These are phyloP conservation scores for Hypseocharis bilobata DNA, from an alignment of 441 rosid genomes.

Conservation along the genomic window DNA sequence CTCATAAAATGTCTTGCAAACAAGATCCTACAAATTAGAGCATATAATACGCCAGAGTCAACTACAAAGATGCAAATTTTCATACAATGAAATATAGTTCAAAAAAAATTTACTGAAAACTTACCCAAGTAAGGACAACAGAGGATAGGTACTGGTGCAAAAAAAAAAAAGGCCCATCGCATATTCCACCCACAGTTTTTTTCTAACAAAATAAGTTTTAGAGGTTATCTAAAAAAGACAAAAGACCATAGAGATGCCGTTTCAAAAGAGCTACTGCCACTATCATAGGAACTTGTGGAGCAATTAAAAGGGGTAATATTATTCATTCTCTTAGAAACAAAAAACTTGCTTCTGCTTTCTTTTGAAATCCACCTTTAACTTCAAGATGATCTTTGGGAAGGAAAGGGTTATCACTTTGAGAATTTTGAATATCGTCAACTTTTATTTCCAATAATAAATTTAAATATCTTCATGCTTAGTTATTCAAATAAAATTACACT, in stretches of 20 bases:
- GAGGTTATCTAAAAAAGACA: too few relatives aligned
- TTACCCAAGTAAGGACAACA: not conserved
- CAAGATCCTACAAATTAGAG: conserved; percentile 62
- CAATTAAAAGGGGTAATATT: not conserved
- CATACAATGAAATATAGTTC: not conserved
- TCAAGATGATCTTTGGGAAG: not conserved
- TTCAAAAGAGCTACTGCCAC: not conserved
- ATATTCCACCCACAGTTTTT: too few relatives aligned
- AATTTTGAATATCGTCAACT: not conserved
- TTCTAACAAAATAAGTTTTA: too few relatives aligned
- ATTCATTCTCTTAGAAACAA: not conserved
- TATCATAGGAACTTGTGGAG: not conserved
- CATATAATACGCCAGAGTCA: not conserved
- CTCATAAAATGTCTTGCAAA: conserved; percentile 95
- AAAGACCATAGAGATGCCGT: not conserved
- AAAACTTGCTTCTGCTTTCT: not conserved
- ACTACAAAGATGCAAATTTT: not conserved
- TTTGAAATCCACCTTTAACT: not conserved
- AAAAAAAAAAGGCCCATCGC: not conserved
- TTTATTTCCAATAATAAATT: too few relatives aligned
- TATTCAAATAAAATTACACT: not conserved
- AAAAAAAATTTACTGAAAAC: not conserved
- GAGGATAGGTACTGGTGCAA: not conserved
- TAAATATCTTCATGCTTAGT: not conserved
- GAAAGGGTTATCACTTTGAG: not conserved